A percentile compares a stretch with the other conserved stretches of the same genome.
These are phyloP conservation scores for Fragaria ananassa DNA, from an alignment of 306 rosid species.

Conservation along the genomic window DNA sequence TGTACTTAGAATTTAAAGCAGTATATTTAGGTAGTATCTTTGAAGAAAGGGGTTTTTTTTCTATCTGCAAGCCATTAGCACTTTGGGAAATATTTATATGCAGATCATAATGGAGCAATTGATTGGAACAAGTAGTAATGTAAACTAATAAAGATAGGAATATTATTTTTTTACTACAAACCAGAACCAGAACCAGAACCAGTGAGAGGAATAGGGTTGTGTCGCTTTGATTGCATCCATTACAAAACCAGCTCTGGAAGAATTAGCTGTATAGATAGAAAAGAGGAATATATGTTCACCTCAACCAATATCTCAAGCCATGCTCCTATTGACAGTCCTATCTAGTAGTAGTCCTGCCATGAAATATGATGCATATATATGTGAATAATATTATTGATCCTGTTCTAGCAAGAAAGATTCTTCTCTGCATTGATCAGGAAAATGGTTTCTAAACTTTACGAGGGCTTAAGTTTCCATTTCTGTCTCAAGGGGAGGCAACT, in stretches of 20 bases:
- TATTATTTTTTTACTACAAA: neutral
- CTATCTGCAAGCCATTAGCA: neutral
- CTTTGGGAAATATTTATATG: slow-evolving; percentile 7
- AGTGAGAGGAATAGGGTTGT: neutral
- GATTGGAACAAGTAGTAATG: slow-evolving; percentile 10
- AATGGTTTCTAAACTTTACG: neutral
- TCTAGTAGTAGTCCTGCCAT: slow-evolving; percentile 1
- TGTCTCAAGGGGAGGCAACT: neutral
- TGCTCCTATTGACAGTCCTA: slow-evolving; percentile 9
- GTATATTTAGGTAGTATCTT: slow-evolving; percentile 2
- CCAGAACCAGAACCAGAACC: neutral
- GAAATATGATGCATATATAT: neutral
- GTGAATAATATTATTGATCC: neutral
- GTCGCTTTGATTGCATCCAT: slow-evolving; percentile 1
- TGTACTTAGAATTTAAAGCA: neutral
- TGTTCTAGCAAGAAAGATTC: neutral
- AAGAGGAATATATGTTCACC: slow-evolving; percentile 7
- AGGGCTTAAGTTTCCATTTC: slow-evolving; percentile 1
- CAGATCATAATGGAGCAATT: slow-evolving; percentile 11
- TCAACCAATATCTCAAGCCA: slow-evolving; percentile 1
- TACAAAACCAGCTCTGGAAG: slow-evolving; percentile 2
- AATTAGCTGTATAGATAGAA: neutral
- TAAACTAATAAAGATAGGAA: neutral
- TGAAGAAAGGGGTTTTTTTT: neutral
- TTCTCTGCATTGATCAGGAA: neutral